A percentile compares a stretch with the other conserved stretches of the same genome.
Conservation (phyloP, 306 rosid species). For the Fragaria vesca region DNA sequence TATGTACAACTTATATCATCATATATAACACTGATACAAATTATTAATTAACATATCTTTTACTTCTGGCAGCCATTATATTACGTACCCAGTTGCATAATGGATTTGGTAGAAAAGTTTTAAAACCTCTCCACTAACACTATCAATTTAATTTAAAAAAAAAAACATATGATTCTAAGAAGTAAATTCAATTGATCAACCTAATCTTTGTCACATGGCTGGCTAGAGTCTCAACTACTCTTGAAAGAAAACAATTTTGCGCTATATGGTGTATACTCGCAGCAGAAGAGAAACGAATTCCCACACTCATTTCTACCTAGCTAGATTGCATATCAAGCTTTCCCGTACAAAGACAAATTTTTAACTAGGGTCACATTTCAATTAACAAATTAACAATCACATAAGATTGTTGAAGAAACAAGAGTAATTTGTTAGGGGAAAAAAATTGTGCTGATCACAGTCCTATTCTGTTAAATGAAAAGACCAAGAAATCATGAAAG, state of each 20-base stretch:
- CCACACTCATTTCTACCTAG: neutral
- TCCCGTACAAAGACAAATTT: neutral
- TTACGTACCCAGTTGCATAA: neutral
- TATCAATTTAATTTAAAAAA: neutral
- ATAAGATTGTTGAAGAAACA: too few relatives aligned
- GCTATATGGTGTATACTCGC: neutral
- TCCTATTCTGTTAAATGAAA: neutral
- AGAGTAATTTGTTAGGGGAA: neutral
- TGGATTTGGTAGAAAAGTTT: constrained; percentile 8
- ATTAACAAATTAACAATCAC: neutral
- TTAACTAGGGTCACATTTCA: neutral
- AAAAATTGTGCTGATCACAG: neutral
- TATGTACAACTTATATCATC: neutral
- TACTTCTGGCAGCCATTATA: neutral
- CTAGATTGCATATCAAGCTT: neutral
- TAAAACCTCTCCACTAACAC: constrained; percentile 5
- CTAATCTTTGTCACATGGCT: neutral
- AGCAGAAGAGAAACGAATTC: neutral
- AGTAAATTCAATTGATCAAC: neutral
- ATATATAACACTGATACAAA: neutral
- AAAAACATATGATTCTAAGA: neutral
- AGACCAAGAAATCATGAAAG: neutral
- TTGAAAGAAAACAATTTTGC: neutral
- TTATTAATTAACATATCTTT: neutral
- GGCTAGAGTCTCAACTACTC: neutral